These are phyloP conservation scores for Pleoardoris graminearum DNA, from an alignment of 2,329 filamentous ascomycete species.

Conservation along the genomic window DNA sequence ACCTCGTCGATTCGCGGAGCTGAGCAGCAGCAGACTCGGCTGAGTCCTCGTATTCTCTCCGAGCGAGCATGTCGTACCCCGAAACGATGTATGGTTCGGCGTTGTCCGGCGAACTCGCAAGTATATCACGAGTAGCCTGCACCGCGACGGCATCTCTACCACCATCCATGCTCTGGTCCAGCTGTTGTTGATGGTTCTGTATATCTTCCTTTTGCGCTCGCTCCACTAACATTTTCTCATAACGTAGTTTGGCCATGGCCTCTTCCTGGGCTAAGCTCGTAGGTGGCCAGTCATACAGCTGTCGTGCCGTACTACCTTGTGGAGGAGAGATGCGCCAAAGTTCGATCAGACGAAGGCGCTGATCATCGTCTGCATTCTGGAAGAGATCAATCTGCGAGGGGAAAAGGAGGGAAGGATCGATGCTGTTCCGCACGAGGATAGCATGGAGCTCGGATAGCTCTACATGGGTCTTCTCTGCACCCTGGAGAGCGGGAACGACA, in stretches of 20 bases:
- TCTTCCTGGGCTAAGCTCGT: slow-evolving; percentile 61
- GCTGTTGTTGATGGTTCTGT: slow-evolving; percentile 30
- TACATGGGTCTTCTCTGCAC: slow-evolving; percentile 39
- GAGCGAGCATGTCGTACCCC: slow-evolving; percentile 74
- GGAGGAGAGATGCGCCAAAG: slow-evolving; percentile 84
- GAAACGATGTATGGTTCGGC: slow-evolving; percentile 83
- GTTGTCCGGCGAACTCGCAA: slow-evolving; percentile 39
- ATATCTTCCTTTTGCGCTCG: slow-evolving; percentile 34
- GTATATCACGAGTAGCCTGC: slow-evolving; percentile 20
- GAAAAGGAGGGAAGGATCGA: slow-evolving; percentile 71
- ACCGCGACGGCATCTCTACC: slow-evolving; percentile 16
- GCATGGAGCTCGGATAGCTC: slow-evolving; percentile 53
- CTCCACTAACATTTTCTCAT: slow-evolving; percentile 53
- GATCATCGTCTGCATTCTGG: slow-evolving; percentile 70
- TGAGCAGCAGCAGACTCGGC: slow-evolving; percentile 31
- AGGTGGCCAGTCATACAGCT: slow-evolving; percentile 57
- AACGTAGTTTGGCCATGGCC: slow-evolving; percentile 61
- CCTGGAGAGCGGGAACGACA: slow-evolving; percentile 46
- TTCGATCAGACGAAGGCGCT: slow-evolving; percentile 75
- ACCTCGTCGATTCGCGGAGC: slow-evolving; percentile 47
- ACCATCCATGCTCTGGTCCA: slow-evolving; percentile 33
- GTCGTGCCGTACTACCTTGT: slow-evolving; percentile 39
- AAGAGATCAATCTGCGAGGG: slow-evolving; percentile 79
- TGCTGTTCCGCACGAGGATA: slow-evolving; percentile 66
- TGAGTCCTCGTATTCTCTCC: slow-evolving; percentile 64